Base-by-base conservation (phyloP, 2,329 filamentous ascomycete genomes). In the Paecilomyces sp. region DNA sequence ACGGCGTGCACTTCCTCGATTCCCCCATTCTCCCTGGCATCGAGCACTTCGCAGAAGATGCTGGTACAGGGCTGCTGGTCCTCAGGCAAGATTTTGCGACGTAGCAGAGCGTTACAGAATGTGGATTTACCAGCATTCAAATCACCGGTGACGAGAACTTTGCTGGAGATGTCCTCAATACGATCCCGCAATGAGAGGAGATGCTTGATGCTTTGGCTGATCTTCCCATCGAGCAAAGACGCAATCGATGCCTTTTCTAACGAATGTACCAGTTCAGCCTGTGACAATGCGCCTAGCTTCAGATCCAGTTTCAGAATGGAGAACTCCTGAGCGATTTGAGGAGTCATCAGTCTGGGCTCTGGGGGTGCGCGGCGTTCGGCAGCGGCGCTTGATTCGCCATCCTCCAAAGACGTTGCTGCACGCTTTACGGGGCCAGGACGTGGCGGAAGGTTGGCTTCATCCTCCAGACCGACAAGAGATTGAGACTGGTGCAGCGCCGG, bases 61-160 rank as follows among this genome's bases (percentile, higher is more conserved):
- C 91, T 94, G 1, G 94, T 99, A 75, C 94, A 99, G 1, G 94
- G 94, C 71, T 97, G 94, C 74, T 99, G 93, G 68, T 99, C 94
- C 75, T 97, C 94, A 0, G 94, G 94, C 3, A 99, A 78, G 30
- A 99, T 85, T 75, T 97, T 97, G 63, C 92, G 86, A 62, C 94
- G 88, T 50, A 99, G 78, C 1, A 99, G 80, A n/a, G 94, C 94
- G 75, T 99, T 99, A 79, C 94, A 99, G 69, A 99, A 99, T 0
- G 94, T 99, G 3, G 94, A 99, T 73, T 99, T 99, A 70, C 94
- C 94, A 8, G 94, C 93, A 71, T 99, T 99, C 58, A 99, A 77
- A 72, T 99, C 94, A 69, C 94, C 94, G 0, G 94, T 99, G 18
- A 99, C 88, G 60, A 99, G 78, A 1, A 99, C 94, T 74, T 99